Evolutionary conservation across 371 early-diverging fungal genomes (phyloP), one percentile per base, ranked within the genome.

Genomic region (Mucor mucedo): DNA sequence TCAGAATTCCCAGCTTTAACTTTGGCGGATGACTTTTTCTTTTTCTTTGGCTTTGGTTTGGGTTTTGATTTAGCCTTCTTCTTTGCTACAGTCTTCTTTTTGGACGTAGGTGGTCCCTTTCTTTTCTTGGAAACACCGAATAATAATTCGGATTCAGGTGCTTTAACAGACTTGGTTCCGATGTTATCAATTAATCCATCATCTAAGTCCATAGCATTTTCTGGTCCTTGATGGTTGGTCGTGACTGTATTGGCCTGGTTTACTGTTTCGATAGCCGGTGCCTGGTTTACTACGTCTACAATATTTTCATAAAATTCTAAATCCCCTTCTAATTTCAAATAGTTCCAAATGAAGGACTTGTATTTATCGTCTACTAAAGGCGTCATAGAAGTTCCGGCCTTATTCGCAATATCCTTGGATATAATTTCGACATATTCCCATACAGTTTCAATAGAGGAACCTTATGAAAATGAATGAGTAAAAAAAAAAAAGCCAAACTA

Each of bases 261-360:
- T 41, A 1, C 10, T 54, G 32, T 52, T 33, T 52, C 32, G 32
- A 5, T 52, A 21, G 21, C 35, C 8, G 4, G 35, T 35, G 35
- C 35, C 6, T 35, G 35, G 35, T 35, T 35, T 8, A 8, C 8
- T 35, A 35, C 8, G 0, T 35, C 35, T 38, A 27, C 44, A 5
- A 33, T 35, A 4, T 64, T 54, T 47, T 67, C 66, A 61, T 54
- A 63, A 40, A 74, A 70, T 16, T 48, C 38, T 1, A 74, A 48
- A 5, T 66, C 71, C 3, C 28, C 3, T n/a, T 62, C 63, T 2
- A 35, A 21, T 32, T 41, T 57, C 6, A 73, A 13, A 38, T 63
- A 62, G 5, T 69, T 60, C 79, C 79, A 78, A 27, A 78, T 14
- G 38, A 67, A 73, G 0, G 54, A 8, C 41, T 75, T 78, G 53